Evolutionary conservation across 164 flowering plant species (phyloP).

Genomic region (Vitis amurensis): DNA sequence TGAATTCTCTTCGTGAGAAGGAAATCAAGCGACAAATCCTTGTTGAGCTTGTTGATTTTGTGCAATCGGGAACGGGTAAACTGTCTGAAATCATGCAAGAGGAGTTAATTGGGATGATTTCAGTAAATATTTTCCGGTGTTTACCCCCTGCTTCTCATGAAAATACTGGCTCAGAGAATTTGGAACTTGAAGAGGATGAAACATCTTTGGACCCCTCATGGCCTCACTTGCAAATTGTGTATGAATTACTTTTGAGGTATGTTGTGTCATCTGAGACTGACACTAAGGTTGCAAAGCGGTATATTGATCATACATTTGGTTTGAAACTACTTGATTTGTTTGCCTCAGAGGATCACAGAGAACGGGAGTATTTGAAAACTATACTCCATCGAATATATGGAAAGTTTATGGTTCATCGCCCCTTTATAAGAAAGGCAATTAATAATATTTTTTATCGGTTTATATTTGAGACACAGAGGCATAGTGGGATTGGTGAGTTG

Average conservation of each 20-base stretch:
- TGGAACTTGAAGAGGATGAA: slow-evolving; percentile 34
- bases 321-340: slow-evolving; percentile 37
- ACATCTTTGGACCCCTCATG: slow-evolving; percentile 34
- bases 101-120: slow-evolving; percentile 25
- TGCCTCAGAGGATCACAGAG: slow-evolving; percentile 41
- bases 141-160: slow-evolving; percentile 33
- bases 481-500: slow-evolving; percentile 35
- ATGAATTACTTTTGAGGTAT: slow-evolving; percentile 33
- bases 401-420: slow-evolving; percentile 39
- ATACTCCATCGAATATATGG: slow-evolving; percentile 38
- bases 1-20: slow-evolving; percentile 10
- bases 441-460: slow-evolving; percentile 35
- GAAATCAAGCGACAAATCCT: slow-evolving; percentile 20
- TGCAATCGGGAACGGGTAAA: slow-evolving; percentile 18
- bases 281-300: slow-evolving; percentile 32
- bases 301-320: slow-evolving; percentile 33
- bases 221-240: slow-evolving; percentile 37
- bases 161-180: slow-evolving; percentile 16
- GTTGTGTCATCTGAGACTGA: slow-evolving; percentile 34
- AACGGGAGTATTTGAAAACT: slow-evolving; percentile 41
- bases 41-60: slow-evolving; percentile 14
- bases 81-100: slow-evolving; percentile 8
- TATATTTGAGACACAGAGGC: slow-evolving; percentile 36
- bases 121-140: slow-evolving; percentile 31
- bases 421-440: slow-evolving; percentile 35